phyloP scores from a whole-genome alignment of 352 stramenopile genomes.

The Plasmopara viticola region DNA sequence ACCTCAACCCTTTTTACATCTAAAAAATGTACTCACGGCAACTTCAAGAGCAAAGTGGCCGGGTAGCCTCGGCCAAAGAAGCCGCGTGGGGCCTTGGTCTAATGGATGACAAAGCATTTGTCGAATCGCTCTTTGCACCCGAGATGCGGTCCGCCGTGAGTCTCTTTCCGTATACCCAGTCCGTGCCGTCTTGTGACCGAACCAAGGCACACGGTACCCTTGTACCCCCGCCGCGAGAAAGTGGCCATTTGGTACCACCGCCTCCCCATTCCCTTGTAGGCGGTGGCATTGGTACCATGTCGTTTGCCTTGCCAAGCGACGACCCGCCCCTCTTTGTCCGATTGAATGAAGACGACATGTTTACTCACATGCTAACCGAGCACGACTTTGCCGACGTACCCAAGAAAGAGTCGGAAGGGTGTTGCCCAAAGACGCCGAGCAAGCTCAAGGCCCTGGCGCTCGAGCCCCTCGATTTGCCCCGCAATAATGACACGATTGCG shows the following conservation, averaged over 20 bases:
- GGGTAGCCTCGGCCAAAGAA: slow-evolving; percentile 16
- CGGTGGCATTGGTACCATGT: slow-evolving; percentile 19
- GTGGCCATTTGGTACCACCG: slow-evolving; percentile 13
- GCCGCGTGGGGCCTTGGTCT: not conserved
- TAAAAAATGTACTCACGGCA: slow-evolving; percentile 5
- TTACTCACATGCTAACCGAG: slow-evolving; percentile 39
- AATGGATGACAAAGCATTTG: slow-evolving; percentile 66
- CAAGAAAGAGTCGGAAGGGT: slow-evolving; percentile 14
- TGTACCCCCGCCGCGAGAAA: slow-evolving; percentile 7
- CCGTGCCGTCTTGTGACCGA: slow-evolving; percentile 14
- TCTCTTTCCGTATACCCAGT: slow-evolving; percentile 9
- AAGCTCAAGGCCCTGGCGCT: slow-evolving; percentile 24
- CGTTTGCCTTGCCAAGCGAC: slow-evolving; percentile 9
- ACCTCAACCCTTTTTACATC: not conserved
- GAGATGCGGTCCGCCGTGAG: slow-evolving; percentile 35
- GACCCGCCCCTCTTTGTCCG: slow-evolving; percentile 26
- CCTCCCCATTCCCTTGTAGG: slow-evolving; percentile 30
- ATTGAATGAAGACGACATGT: slow-evolving; percentile 38
- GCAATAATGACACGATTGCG: slow-evolving; percentile 6
- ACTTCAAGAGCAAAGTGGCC: slow-evolving; percentile 19
- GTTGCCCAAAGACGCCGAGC: not conserved
- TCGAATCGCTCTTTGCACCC: slow-evolving; percentile 54
- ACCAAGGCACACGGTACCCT: slow-evolving; percentile 12
- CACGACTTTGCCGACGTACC: slow-evolving; percentile 37
- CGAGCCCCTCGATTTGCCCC: slow-evolving; percentile 33